These are phyloP conservation scores for Cornus controversa DNA, from an alignment of 148 eudicot genomes.

Conservation along the genomic window DNA sequence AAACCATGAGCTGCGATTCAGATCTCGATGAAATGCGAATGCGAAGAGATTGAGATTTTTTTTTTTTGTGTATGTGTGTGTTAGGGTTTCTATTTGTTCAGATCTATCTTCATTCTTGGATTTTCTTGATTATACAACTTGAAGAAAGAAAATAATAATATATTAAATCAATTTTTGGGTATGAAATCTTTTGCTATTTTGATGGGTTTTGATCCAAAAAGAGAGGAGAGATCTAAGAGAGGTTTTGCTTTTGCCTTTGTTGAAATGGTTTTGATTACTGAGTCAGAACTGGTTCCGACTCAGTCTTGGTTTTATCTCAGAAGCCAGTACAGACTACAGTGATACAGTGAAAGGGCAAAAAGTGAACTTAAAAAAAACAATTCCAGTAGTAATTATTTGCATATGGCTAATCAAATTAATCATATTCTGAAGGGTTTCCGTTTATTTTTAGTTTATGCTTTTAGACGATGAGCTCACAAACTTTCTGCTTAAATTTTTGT, in stretches of 20 bases:
- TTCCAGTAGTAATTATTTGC: too few relatives aligned
- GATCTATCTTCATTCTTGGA: background rate
- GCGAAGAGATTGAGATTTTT: background rate
- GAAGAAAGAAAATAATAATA: background rate
- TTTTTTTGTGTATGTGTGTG: background rate
- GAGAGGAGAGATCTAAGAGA: background rate
- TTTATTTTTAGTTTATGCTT: too few relatives aligned
- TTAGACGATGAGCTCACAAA: too few relatives aligned
- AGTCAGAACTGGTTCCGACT: background rate
- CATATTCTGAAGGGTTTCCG: too few relatives aligned
- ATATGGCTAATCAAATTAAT: too few relatives aligned
- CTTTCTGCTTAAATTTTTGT: too few relatives aligned
- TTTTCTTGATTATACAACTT: background rate
- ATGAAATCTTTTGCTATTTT: background rate
- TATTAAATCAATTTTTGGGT: background rate
- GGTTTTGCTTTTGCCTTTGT: background rate
- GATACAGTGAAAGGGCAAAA: background rate
- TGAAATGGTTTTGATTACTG: background rate
- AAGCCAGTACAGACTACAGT: background rate
- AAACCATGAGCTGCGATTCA: background rate
- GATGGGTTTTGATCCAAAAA: background rate
- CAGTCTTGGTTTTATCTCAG: background rate
- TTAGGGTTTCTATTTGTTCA: constrained; percentile 15
- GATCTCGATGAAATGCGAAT: constrained; percentile 8
- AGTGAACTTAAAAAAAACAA: too few relatives aligned